Evolutionary conservation across 129 eudicot genomes (phyloP).

Genomic region (Oenanthe sinensis): DNA sequence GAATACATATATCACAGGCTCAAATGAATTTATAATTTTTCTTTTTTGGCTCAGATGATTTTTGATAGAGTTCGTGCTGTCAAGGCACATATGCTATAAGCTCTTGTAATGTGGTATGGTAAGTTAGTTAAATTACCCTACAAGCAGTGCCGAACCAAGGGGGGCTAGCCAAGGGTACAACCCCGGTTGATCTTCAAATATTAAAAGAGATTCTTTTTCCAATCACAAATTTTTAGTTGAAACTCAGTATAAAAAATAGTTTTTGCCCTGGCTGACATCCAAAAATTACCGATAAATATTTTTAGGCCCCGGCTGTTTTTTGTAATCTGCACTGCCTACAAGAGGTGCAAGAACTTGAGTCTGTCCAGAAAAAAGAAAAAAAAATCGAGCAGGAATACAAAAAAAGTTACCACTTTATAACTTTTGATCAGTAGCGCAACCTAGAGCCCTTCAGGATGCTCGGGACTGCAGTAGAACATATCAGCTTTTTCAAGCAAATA

Average conservation of each 20-base stretch:
- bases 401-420: slow-evolving; percentile 40
- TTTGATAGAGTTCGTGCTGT: slow-evolving; percentile 32
- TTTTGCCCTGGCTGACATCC: too few relatives aligned
- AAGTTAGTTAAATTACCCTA: neutral
- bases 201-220: too few relatives aligned
- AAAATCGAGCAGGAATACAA: neutral
- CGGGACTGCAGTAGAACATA: slow-evolving; percentile 33
- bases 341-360: neutral
- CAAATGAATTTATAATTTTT: slow-evolving; percentile 6
- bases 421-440: slow-evolving; percentile 59
- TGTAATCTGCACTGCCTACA: too few relatives aligned
- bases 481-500: slow-evolving; percentile 31
- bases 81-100: too few relatives aligned
- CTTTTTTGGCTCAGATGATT: slow-evolving; percentile 19
- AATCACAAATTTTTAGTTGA: too few relatives aligned
- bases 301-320: too few relatives aligned
- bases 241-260: too few relatives aligned
- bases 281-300: too few relatives aligned
- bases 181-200: too few relatives aligned
- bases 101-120: neutral
- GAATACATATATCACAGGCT: slow-evolving; percentile 21
- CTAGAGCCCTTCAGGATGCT: slow-evolving; percentile 43
- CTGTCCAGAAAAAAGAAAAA: neutral
- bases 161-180: too few relatives aligned
- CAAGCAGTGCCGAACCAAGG: neutral